phyloP scores from a whole-genome alignment of 1,284 basidiomycete species.

The Wallemia ichthyophaga region DNA sequence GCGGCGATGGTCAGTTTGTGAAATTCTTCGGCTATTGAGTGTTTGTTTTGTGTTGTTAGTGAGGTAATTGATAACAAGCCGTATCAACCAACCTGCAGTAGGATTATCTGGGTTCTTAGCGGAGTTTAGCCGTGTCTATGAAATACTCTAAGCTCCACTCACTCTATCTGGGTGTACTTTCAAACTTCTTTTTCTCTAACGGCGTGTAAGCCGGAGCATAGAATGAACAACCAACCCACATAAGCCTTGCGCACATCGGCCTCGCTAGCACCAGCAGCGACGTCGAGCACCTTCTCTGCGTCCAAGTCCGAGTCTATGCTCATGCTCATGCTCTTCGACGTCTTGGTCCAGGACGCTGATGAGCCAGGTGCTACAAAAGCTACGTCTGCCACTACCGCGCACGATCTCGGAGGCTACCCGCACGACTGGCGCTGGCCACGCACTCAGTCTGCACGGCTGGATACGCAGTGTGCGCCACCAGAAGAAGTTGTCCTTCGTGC shows the following conservation, averaged over 20 bases:
- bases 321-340: not conserved
- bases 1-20: not conserved
- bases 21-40: not conserved
- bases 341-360: not conserved
- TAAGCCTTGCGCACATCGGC: not conserved
- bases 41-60: not conserved
- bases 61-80: not conserved
- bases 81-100: not conserved
- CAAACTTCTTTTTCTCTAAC: not conserved
- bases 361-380: not conserved
- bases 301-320: not conserved
- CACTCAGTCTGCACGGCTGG: slow-evolving; percentile 30
- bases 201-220: too few relatives aligned
- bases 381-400: not conserved
- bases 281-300: not conserved
- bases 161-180: not conserved
- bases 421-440: not conserved
- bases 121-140: not conserved
- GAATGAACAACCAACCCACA: too few relatives aligned
- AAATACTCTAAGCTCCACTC: not conserved
- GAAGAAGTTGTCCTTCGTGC: slow-evolving; percentile 57
- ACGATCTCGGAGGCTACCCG: not conserved
- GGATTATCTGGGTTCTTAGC: slow-evolving; percentile 1
- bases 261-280: not conserved
- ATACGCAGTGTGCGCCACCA: slow-evolving; percentile 51